Base-by-base conservation (phyloP, 768 basidiomycete species). In the Fomitopsis serialis region DNA sequence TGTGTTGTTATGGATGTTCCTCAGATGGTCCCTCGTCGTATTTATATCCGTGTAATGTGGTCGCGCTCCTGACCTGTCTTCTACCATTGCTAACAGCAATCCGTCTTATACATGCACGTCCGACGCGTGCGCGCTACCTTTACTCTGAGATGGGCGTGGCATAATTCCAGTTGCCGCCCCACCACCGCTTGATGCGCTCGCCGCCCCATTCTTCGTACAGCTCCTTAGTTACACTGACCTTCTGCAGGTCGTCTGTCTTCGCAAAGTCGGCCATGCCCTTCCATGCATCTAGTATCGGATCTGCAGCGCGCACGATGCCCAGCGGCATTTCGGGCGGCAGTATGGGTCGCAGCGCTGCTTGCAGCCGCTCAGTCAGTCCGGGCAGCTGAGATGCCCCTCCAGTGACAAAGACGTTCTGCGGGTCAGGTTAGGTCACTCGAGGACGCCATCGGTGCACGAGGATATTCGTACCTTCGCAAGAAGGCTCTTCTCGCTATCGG, bases 191-290 rank as follows among this genome's bases (percentile, higher is more conserved):
- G 54, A 95, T 75, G 55, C 91, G 78, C 68, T 97, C 94, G 1
- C 82, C 83, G 0, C 97, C 96, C 70, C 83, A 80, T 67, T 99
- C 97, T 8, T 92, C 84, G 59, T 98, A 99, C 66, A 98, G 91
- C 4, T 78, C 82, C 60, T 74, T 77, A 15, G 86, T 90, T 36
- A 96, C 79, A 2, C 80, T 76, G 1, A 82, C 78, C 29, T 64
- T 66, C 43, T 60, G 45, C 61, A 88, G 85, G 54, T 76, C 80
- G 0, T 73, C 70, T n/a, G 79, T 80, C 57, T 66, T 68, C 36
- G 82, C 80, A 62, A 87, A 87, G 47, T 77, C 77, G 13, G 90
- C 89, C 92, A 99, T 95, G 7, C 97, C 97, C 40, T 79, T 77
- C 95, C 95, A 99, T 15, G 94, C 87, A 61, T 96, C 92, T 55